Evolutionary conservation across 2,329 filamentous ascomycete species (phyloP), one percentile per base, ranked within the genome.

Genomic region (Trichoderma cornu-damae): DNA sequence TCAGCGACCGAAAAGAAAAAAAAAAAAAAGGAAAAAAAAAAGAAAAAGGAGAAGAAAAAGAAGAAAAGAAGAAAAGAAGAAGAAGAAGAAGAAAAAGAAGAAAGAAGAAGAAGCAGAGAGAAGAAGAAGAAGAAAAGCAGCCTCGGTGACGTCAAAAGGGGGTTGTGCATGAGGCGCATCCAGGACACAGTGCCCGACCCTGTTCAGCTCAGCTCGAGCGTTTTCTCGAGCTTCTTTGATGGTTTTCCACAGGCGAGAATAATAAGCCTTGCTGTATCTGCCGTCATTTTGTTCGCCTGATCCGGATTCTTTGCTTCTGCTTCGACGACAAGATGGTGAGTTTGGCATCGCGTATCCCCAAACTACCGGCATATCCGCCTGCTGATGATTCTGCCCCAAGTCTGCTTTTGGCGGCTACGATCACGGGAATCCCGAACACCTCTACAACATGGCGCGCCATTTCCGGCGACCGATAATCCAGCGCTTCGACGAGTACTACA

Each of bases 401-500:
- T 69, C 75, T 30, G 72, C 71, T 57, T 74, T 69, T 60, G 74
- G 71, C 42, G 74, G 70, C 46, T 77, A 75, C 63, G 77, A 80
- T 64, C 73, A 76, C 58, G 70, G 69, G 60, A 76, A 80, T 63
- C 73, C 77, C n/a, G 72, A 75, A 28, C 72, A 76, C 59, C 73
- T 80, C 66, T 77, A 75, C 67, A 75, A 75, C 67, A 75, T 80
- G 73, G 76, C 76, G 35, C 72, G 70, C 58, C 66, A 68, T 55
- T 72, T 74, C 58, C 77, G 80, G 59, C 73, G 78, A 53, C 72
- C 78, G 71, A 67, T 79, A 74, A 65, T 77, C 53, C 88, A 90
- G 66, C 89, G 92, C 60, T 99, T 99, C 77, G 93, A 99, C 73
- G 94, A 99, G 74, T 97, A 96, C 77, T 97, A 96, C 75, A 87